Base-by-base conservation (phyloP, 768 basidiomycete genomes). In the Termitomyces sp. region DNA sequence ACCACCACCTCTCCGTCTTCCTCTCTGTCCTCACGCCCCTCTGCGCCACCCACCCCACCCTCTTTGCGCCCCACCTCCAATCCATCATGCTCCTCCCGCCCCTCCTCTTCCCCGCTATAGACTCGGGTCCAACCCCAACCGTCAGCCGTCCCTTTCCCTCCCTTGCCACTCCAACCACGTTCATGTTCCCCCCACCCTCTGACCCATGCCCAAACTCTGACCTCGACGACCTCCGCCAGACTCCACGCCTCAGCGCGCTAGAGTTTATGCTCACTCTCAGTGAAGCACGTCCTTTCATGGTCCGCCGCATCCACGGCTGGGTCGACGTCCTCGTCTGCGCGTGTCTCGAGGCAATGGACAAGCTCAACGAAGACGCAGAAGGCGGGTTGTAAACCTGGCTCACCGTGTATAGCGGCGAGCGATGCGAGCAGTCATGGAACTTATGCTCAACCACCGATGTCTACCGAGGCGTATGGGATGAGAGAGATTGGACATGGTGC, bases 261-360 rank as follows among this genome's bases (percentile, higher is more conserved):
- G 93, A 95, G 70, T 84, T 95, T 54, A 87, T 95, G 83, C 78
- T 95, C 55, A 84, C 82, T 13, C 71, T 96, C n/a, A 84, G 81
- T 30, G 93, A 95, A 70, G 82, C 89, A 3, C 78, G 80, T 37
- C 86, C 91, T 0, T 72, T 73, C 4, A 87, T 92, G 83, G 89
- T 88, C 7, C 78, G 80, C 63, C 79, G 83, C 42, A 81, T 85
- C 0, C 77, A 81, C 24, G 89, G 86, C 0, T 93, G 91, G 91
- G 83, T 85, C 1, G 78, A 77, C 8, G 78, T 84, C 16, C 72
- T 91, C 41, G 87, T 93, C 0, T 76, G 88, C 2, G 88, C 88
- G 8, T 92, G 89, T 71, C 68, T 93, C 41, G 90, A 93, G 69
- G 90, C 89, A 3, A 89, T 93, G 85, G 84, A 87, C 18, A 88